phyloP scores from a whole-genome alignment of 2,329 filamentous ascomycete species.

The Calonectria crousiana region DNA sequence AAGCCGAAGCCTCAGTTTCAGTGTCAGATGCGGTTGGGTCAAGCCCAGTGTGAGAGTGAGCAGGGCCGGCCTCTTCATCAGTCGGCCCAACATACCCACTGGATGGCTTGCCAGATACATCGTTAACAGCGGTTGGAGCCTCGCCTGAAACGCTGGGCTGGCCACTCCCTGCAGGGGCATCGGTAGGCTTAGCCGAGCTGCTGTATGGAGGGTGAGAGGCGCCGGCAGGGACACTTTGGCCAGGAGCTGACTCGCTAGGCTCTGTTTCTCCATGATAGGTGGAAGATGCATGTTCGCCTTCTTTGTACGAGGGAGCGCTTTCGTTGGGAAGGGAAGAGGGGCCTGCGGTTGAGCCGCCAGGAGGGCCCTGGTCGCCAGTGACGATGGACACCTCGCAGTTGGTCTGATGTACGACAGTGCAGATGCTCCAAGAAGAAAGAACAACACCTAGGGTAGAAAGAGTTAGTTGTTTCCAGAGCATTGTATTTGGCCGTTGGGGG shows the following conservation, averaged over 20 bases:
- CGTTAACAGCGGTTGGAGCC: slow-evolving; percentile 35
- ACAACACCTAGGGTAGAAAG: slow-evolving; percentile 41
- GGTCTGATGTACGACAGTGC: slow-evolving; percentile 51
- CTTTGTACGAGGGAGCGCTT: slow-evolving; percentile 26
- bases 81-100: slow-evolving; percentile 34
- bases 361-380: slow-evolving; percentile 34
- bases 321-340: slow-evolving; percentile 28
- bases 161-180: slow-evolving; percentile 23
- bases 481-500: not conserved
- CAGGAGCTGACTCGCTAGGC: slow-evolving; percentile 27
- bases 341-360: slow-evolving; percentile 18
- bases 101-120: slow-evolving; percentile 33
- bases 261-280: slow-evolving; percentile 30
- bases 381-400: slow-evolving; percentile 48
- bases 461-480: not conserved
- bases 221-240: slow-evolving; percentile 19
- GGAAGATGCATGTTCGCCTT: slow-evolving; percentile 25
- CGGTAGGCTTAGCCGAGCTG: slow-evolving; percentile 16
- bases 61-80: slow-evolving; percentile 30
- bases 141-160: slow-evolving; percentile 26
- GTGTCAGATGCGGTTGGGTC: slow-evolving; percentile 34
- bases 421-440: slow-evolving; percentile 52
- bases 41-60: slow-evolving; percentile 19
- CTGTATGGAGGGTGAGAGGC: slow-evolving; percentile 31
- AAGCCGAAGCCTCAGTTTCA: slow-evolving; percentile 26